Evolutionary conservation across 2,329 filamentous ascomycete genomes (phyloP).

Genomic region (Aspergillus felis): DNA sequence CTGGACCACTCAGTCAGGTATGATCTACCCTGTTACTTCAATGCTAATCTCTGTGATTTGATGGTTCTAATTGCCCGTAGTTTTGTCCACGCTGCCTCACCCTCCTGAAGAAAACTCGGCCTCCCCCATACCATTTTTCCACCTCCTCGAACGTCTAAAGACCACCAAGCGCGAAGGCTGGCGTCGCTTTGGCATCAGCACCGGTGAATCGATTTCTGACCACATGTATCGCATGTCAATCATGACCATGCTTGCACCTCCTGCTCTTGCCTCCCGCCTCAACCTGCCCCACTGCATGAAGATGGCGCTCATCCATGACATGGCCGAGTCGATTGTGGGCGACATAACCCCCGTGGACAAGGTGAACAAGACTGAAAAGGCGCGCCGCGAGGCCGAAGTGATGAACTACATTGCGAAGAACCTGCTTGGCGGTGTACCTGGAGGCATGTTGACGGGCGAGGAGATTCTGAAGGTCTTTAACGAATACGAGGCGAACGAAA

Average conservation of each 20-base stretch:
- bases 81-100: slow-evolving; percentile 61
- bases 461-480: slow-evolving; percentile 82
- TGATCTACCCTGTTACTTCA: not conserved
- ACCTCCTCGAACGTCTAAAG: slow-evolving; percentile 89
- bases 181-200: slow-evolving; percentile 74
- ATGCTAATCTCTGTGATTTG: not conserved
- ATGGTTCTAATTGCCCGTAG: slow-evolving; percentile 32
- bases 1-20: slow-evolving; percentile 37
- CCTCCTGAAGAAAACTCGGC: slow-evolving; percentile 57
- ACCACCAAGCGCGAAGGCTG: slow-evolving; percentile 95
- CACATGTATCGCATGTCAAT: slow-evolving; percentile 99
- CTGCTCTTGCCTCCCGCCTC: slow-evolving; percentile 65
- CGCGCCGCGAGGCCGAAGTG: slow-evolving; percentile 74
- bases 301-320: slow-evolving; percentile 96
- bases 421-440: slow-evolving; percentile 70
- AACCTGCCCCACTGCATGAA: slow-evolving; percentile 82
- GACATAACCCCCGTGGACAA: slow-evolving; percentile 90
- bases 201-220: slow-evolving; percentile 86
- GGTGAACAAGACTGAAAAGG: slow-evolving; percentile 83
- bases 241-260: slow-evolving; percentile 86
- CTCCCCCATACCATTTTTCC: slow-evolving; percentile 88
- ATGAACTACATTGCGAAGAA: slow-evolving; percentile 84
- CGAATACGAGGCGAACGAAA: slow-evolving; percentile 88
- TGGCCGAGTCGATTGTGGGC: slow-evolving; percentile 91
- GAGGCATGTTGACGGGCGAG: slow-evolving; percentile 59